Evolutionary conservation across 805 yeast genomes (phyloP).

Genomic region (Zygosaccharomyces lentus): DNA sequence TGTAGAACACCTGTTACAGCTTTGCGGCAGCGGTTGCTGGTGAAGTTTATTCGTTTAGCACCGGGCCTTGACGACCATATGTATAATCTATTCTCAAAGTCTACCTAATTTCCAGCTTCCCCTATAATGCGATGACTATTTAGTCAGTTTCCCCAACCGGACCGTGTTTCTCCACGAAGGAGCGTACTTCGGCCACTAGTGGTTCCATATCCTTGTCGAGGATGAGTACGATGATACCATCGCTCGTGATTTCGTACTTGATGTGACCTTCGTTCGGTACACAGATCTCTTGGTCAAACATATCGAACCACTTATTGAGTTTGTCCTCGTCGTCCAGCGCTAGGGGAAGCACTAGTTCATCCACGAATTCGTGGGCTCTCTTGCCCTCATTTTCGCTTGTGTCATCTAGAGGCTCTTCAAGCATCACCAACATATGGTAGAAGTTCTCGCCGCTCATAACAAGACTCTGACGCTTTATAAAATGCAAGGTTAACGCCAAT

Average conservation of each 20-base stretch:
- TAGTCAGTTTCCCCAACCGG: background rate
- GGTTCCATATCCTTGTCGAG: constrained; percentile 29
- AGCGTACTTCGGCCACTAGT: constrained; percentile 26
- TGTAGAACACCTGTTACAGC: background rate
- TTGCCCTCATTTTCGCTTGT: constrained; percentile 14
- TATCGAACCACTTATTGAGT: constrained; percentile 35
- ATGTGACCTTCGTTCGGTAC: constrained; percentile 38
- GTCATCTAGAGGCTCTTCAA: constrained; percentile 29
- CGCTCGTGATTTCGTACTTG: constrained; percentile 37
- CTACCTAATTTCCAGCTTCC: constrained; percentile 1
- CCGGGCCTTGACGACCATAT: constrained; percentile 4
- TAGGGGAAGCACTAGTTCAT: constrained; percentile 32
- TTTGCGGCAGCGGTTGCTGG: background rate
- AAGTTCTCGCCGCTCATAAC: constrained; percentile 20
- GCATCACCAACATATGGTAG: constrained; percentile 31
- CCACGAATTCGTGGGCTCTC: constrained; percentile 33
- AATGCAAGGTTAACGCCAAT: background rate
- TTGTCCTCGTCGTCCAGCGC: constrained; percentile 31
- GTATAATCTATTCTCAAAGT: background rate
- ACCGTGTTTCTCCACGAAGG: constrained; percentile 24
- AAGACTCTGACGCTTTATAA: background rate
- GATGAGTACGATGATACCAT: constrained; percentile 34
- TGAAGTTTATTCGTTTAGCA: constrained; percentile 1
- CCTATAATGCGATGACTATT: background rate
- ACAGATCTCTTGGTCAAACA: constrained; percentile 35